Base-by-base conservation (phyloP, 495 filamentous ascomycete genomes). In the Podospora bellae-mahoneyi region DNA sequence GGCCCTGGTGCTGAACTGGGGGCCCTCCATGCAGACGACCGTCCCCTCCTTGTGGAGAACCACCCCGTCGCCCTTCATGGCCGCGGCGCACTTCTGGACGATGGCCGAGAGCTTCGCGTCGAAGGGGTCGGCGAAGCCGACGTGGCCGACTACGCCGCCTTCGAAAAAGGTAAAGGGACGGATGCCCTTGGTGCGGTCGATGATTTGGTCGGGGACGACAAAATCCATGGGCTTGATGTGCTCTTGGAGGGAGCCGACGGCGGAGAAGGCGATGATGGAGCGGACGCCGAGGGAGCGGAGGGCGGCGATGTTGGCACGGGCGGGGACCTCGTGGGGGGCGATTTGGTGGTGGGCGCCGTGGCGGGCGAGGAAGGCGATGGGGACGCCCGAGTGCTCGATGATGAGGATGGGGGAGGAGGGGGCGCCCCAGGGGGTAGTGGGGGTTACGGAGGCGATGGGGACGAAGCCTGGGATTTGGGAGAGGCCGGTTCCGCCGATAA, bases 161-260 rank as follows among this genome's bases (percentile, higher is more conserved):
- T 97, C 95, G 78, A 98, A 99, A 82, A 94, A 99, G 5, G 95
- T 98, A 77, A 92, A 97, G 4, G 95, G 92, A 4, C 92, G 85
- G 65, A 93, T 83, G 19, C 95, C 95, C 84, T 97, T 97, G 71
- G 95, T 99, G 69, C 95, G 92, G 80, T 99, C 95, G 79, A 98
- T 96, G 77, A 98, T 87, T 83, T 97, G 95, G 78, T 96, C 92
- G 18, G 93, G 94, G 16, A 99, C 85, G 48, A 97, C 91, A 77
- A 99, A 99, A 81, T 99, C 96, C 74, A 94, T 89, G 60, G 95
- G 95, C 79, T 88, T 89, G 78, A 99, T 94, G 72, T 91, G 86
- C 80, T 97, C 94, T 74, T 89, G 90, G 74, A 99, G 83, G 76
- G 90, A 94, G 69, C 95, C 95, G 75, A 99, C 95, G 64, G 96